Conservation (phyloP, 2,329 filamentous ascomycete species). For the Cytospora piceicola region DNA sequence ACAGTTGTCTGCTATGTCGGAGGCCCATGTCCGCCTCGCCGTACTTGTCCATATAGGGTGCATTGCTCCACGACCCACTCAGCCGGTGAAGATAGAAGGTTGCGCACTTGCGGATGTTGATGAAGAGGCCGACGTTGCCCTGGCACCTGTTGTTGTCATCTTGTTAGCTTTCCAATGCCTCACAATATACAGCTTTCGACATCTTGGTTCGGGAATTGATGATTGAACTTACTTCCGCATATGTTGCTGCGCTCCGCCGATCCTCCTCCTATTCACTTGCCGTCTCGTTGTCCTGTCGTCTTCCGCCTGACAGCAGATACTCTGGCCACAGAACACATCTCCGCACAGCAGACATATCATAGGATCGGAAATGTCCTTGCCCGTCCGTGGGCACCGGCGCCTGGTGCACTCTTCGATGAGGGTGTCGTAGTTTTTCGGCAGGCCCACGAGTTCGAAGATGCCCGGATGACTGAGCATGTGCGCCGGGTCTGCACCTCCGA, state of each 20-base stretch:
- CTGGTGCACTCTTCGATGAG: conserved; percentile 91
- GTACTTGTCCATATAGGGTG: conserved; percentile 94
- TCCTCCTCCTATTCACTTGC: conserved; percentile 49
- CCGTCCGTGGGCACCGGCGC: conserved; percentile 82
- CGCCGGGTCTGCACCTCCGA: conserved; percentile 17
- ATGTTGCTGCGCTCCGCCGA: conserved; percentile 90
- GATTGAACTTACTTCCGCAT: conserved; percentile 71
- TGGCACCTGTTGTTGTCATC: conserved; percentile 67
- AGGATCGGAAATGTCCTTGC: conserved; percentile 88
- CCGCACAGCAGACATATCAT: conserved; percentile 94
- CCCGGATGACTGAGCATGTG: conserved; percentile 72
- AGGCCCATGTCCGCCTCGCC: conserved; percentile 94
- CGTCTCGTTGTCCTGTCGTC: conserved; percentile 46
- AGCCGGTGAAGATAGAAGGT: conserved; percentile 83
- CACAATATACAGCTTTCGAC: neutral
- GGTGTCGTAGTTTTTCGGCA: conserved; percentile 89
- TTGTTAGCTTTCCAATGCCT: conserved; percentile 23
- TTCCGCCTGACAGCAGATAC: conserved; percentile 81
- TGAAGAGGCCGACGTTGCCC: conserved; percentile 86
- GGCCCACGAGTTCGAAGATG: conserved; percentile 90
- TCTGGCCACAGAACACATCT: conserved; percentile 95
- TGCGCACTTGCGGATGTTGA: conserved; percentile 96
- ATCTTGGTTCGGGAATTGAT: neutral
- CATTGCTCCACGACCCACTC: conserved; percentile 82
- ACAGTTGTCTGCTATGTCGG: conserved; percentile 83